Evolutionary conservation across 1,284 basidiomycete genomes (phyloP).

Genomic region (Puccinia novopanici): DNA sequence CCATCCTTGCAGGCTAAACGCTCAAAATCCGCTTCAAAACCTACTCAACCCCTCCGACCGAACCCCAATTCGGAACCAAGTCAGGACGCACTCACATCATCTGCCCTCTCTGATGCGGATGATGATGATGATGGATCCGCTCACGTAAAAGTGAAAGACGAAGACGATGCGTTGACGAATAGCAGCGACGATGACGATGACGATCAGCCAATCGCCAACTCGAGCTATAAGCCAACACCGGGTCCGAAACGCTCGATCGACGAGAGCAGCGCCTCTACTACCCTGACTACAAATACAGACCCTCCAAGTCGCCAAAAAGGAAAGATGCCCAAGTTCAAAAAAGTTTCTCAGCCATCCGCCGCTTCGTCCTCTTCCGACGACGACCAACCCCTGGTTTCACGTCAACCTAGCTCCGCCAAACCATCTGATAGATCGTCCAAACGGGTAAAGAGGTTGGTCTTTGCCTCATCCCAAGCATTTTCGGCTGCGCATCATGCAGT

Average conservation of each 20-base stretch:
- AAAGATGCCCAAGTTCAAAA: background rate
- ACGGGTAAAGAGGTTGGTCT: background rate
- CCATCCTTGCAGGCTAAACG: slow-evolving; percentile 22
- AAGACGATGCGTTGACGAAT: background rate
- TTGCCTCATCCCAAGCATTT: too few species aligned
- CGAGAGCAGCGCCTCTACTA: slow-evolving; percentile 39
- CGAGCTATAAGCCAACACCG: slow-evolving; percentile 14
- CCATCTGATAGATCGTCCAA: background rate
- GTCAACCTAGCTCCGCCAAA: background rate
- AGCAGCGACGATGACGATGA: slow-evolving; percentile 33
- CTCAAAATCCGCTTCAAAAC: slow-evolving; percentile 22
- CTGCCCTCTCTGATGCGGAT: background rate
- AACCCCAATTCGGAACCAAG: slow-evolving; percentile 7
- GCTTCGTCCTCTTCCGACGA: slow-evolving; percentile 23
- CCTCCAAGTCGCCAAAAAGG: background rate
- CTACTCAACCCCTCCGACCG: background rate
- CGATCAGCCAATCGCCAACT: slow-evolving; percentile 32
- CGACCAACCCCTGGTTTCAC: slow-evolving; percentile 36
- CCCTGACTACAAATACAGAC: slow-evolving; percentile 23
- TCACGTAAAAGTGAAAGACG: background rate
- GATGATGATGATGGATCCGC: slow-evolving; percentile 20
- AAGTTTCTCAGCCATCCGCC: background rate
- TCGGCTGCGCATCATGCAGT: background rate
- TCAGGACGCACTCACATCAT: slow-evolving; percentile 2
- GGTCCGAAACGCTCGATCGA: slow-evolving; percentile 30